These are phyloP conservation scores for Diaporthe aspalathi DNA, from an alignment of 2,329 filamentous ascomycete genomes.

Conservation along the genomic window DNA sequence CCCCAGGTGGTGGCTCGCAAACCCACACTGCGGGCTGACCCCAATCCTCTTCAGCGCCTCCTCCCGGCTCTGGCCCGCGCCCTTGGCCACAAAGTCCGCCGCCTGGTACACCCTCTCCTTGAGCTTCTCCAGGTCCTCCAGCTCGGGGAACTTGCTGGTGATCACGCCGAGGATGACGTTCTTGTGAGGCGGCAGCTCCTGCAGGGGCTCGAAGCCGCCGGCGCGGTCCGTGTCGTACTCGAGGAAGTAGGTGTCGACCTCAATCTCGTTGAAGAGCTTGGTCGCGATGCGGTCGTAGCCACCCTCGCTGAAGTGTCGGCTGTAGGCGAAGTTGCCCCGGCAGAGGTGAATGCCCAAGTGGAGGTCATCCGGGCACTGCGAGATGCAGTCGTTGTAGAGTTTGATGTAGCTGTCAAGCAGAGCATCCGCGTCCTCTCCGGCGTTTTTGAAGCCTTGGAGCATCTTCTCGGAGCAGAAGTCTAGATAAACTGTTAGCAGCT, in stretches of 20 bases:
- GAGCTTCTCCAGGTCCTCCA: slow-evolving; percentile 67
- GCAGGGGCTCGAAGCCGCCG: slow-evolving; percentile 71
- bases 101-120: slow-evolving; percentile 65
- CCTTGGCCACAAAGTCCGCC: slow-evolving; percentile 74
- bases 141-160: slow-evolving; percentile 68
- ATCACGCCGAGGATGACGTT: slow-evolving; percentile 72
- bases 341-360: slow-evolving; percentile 79
- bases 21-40: slow-evolving; percentile 77
- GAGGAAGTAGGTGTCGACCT: slow-evolving; percentile 62
- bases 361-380: slow-evolving; percentile 70
- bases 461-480: slow-evolving; percentile 78
- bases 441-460: slow-evolving; percentile 66
- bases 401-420: slow-evolving; percentile 77
- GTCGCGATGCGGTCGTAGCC: slow-evolving; percentile 72
- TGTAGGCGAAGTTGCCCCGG: slow-evolving; percentile 70
- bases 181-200: slow-evolving; percentile 68
- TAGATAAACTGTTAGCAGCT: slow-evolving; percentile 42
- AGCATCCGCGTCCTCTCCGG: slow-evolving; percentile 70
- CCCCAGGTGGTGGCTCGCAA: slow-evolving; percentile 76
- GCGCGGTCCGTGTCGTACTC: slow-evolving; percentile 67
- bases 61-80: slow-evolving; percentile 69
- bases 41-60: slow-evolving; percentile 74
- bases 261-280: slow-evolving; percentile 68
- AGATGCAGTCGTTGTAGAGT: slow-evolving; percentile 78
- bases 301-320: slow-evolving; percentile 72